Evolutionary conservation across 352 stramenopile species (phyloP).

Genomic region (Phytophthora nicotianae): DNA sequence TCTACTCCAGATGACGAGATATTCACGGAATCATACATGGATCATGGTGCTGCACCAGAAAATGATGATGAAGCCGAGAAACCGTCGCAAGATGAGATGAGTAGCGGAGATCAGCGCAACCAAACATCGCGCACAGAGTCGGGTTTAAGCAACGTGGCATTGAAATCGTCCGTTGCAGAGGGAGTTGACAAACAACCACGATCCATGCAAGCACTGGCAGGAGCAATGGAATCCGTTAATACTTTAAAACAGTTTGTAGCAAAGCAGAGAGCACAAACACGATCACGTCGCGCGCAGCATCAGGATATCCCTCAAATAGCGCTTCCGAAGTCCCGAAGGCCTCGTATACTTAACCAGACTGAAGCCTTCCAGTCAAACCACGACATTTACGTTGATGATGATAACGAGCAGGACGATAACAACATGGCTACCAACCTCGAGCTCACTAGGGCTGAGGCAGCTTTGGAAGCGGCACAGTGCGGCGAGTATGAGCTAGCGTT

Average conservation of each 20-base stretch:
- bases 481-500: conserved; percentile 57
- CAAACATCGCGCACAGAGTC: conserved; percentile 3
- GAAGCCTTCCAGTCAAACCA: not conserved
- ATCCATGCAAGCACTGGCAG: conserved; percentile 1
- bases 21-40: conserved; percentile 41
- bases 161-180: not conserved
- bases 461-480: conserved; percentile 42
- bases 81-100: conserved; percentile 9
- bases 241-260: conserved; percentile 40
- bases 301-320: conserved; percentile 28
- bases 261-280: conserved; percentile 23
- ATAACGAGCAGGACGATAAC: conserved; percentile 4
- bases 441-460: conserved; percentile 49
- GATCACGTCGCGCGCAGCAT: conserved; percentile 5
- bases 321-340: conserved; percentile 12
- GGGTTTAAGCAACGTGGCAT: not conserved
- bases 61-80: conserved; percentile 7
- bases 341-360: not conserved
- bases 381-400: conserved; percentile 11
- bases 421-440: not conserved
- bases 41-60: conserved; percentile 34
- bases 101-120: not conserved
- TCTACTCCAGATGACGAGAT: conserved; percentile 23
- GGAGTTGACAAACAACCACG: not conserved
- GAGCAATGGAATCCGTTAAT: conserved; percentile 10